Base-by-base conservation (phyloP, 345 rosid species). In the Gossypium sturtianum region DNA sequence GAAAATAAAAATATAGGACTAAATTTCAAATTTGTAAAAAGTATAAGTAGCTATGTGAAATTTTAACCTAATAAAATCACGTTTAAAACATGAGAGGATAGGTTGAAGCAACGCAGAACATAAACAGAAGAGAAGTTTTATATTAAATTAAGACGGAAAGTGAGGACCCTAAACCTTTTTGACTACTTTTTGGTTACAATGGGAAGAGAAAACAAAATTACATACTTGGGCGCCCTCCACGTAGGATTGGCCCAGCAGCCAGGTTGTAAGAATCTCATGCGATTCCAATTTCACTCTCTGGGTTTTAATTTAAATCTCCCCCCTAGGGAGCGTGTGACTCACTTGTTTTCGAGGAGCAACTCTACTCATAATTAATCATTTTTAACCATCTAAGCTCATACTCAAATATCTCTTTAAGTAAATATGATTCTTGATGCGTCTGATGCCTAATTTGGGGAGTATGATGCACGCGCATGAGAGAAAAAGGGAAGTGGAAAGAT, bases 211-310 rank as follows among this genome's bases (percentile, higher is more conserved):
- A 59, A 59, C 17, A 25, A 17, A 59, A 59, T 4, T 15, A 59
- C 64, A 77, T 71, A 75, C 81, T 82, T 82, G 77, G 73, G 74
- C 80, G 49, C 22, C 74, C 25, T 60, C 86, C 90, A 85, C 85
- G 82, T 80, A 62, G 76, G 79, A 82, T 4, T 83, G 87, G 19
- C 82, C 91, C 89, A 80, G 84, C n/a, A 20, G 29, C 79, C 88
- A 86, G 89, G 77, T 88, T 88, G 89, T 81, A 71, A 74, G 91
- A 88, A 84, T 83, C 89, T 86, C 91, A 84, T 84, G 91, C 80
- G 87, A 80, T 80, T 74, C 75, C 1, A 70, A 86, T 73, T 78
- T 76, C 81, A 81, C 77, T 64, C 66, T 76, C 76, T 83, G 84
- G 83, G 82, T 84, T 51, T 3, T 20, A 5, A 5, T 62, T 67